Evolutionary conservation across 2,329 filamentous ascomycete species (phyloP), one percentile per base, ranked within the genome.

Genomic region (Botrytis cinerea): DNA sequence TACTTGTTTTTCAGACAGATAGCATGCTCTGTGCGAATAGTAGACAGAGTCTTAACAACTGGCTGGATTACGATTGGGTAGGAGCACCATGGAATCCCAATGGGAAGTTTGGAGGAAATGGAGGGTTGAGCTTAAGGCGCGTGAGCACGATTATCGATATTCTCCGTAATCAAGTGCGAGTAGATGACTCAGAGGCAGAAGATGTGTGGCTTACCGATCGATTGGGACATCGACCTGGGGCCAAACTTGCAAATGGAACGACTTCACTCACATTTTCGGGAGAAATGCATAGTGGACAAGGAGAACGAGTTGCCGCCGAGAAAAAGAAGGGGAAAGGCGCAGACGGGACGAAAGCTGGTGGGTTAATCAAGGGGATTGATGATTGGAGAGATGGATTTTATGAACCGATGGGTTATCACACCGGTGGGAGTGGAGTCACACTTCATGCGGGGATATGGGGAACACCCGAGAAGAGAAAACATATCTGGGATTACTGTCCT

Each of bases 341-440:
- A 25, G 45, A 77, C 73, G 75, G 71, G 45, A 71, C 70, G 60
- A 80, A 77, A 45, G 79, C 75, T 1, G 79, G 79, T 12, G 76
- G 76, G 2, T 57, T 79, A 60, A 79, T 85, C 54, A 75, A 81
- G 60, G 85, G 83, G 12, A 80, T 87, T 57, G 86, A 87, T 78
- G 83, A 85, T 78, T 87, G 85, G 84, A 83, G 86, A 71, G 80
- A 84, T n/a, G 86, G 86, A 22, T 85, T 84, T 77, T 88, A 88
- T 78, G 80, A 87, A 78, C 87, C 87, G 22, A 87, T 89, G 87
- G 87, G 87, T 61, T 89, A 87, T 78, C 87, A 89, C 78, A 87
- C 85, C 1, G 87, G 86, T 35, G 84, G 84, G 12, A 84, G 84
- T 71, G 87, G 87, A 66, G 78, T 78, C 20, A 83, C 79, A 70